phyloP scores from a whole-genome alignment of 2,329 filamentous ascomycete genomes.

The Cladosporium sp. region DNA sequence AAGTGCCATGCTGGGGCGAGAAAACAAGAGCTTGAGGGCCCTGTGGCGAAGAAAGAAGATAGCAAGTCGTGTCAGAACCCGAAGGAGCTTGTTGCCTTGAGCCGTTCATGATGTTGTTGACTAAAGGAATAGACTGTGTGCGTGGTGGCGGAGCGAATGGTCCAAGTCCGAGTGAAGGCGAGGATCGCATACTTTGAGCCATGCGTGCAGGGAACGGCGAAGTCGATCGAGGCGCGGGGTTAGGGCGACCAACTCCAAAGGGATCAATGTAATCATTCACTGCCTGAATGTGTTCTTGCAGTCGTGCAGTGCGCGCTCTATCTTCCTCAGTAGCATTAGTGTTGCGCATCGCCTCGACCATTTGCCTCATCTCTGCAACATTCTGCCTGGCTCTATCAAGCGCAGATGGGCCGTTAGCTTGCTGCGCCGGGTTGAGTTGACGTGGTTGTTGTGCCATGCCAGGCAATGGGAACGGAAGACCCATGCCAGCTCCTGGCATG shows the following conservation, averaged over 20 bases:
- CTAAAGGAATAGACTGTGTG: background rate
- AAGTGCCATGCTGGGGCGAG: conserved; percentile 41
- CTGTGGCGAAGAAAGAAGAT: conserved; percentile 48
- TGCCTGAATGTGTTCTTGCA: conserved; percentile 30
- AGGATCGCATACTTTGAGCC: conserved; percentile 18
- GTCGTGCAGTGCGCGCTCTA: conserved; percentile 25
- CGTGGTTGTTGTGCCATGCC: conserved; percentile 19
- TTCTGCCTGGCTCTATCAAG: conserved; percentile 37
- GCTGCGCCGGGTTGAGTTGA: conserved; percentile 1
- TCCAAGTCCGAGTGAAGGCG: conserved; percentile 16
- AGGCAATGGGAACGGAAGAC: conserved; percentile 22
- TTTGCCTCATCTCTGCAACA: conserved; percentile 35
- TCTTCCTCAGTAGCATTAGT: conserved; percentile 30
- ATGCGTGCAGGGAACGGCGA: conserved; percentile 17
- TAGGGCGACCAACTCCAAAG: conserved; percentile 22
- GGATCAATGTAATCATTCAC: conserved; percentile 38
- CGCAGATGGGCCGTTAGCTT: conserved; percentile 28
- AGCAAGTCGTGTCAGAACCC: conserved; percentile 37
- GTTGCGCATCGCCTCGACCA: conserved; percentile 34
- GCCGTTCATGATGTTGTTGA: conserved; percentile 14
- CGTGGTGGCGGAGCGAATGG: conserved; percentile 14
- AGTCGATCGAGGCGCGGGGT: conserved; percentile 10
- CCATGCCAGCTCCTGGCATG: conserved; percentile 3
- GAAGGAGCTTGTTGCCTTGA: conserved; percentile 27
- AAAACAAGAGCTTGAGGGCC: conserved; percentile 50